A percentile compares a stretch with the other conserved stretches of the same genome.
These are phyloP conservation scores for Cyclospora cayetanensis DNA, from an alignment of 169 alveolate genomes.

Conservation along the genomic window DNA sequence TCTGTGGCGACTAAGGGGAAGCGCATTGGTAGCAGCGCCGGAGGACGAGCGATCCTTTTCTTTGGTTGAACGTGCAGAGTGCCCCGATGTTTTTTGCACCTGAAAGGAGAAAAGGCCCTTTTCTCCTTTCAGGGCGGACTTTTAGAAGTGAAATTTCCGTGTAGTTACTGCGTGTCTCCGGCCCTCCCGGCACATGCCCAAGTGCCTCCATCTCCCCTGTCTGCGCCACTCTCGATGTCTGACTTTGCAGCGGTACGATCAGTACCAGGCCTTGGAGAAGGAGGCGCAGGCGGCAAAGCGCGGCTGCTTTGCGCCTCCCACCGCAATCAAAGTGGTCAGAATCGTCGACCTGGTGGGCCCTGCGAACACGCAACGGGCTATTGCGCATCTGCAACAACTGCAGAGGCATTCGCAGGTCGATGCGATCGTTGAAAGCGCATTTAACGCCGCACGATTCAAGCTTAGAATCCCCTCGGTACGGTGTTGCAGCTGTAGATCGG, in stretches of 20 bases:
- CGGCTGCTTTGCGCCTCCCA: conserved; percentile 33
- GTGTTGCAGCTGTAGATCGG: not conserved
- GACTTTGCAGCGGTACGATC: conserved; percentile 30
- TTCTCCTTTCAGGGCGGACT: too few relatives aligned
- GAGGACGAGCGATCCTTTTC: too few relatives aligned
- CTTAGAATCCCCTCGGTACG: conserved; percentile 59
- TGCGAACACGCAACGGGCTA: conserved; percentile 48
- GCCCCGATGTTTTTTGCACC: too few relatives aligned
- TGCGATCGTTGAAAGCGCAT: conserved; percentile 45
- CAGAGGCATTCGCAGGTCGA: conserved; percentile 22
- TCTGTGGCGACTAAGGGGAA: too few relatives aligned
- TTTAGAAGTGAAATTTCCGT: too few relatives aligned
- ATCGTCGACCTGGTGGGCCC: conserved; percentile 63
- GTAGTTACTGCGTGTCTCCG: too few relatives aligned
- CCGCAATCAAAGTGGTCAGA: not conserved
- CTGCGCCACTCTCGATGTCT: too few relatives aligned
- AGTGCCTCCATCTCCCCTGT: too few relatives aligned
- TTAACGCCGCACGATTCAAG: conserved; percentile 52
- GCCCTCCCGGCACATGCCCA: too few relatives aligned
- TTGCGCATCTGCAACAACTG: conserved; percentile 10
- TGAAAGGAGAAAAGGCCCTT: too few relatives aligned
- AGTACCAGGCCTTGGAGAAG: conserved; percentile 40
- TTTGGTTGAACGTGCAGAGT: too few relatives aligned
- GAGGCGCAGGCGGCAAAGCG: conserved; percentile 16
- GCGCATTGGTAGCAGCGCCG: too few relatives aligned